These are phyloP conservation scores for Globisporangium emineosum DNA, from an alignment of 352 stramenopile species.

Conservation along the genomic window DNA sequence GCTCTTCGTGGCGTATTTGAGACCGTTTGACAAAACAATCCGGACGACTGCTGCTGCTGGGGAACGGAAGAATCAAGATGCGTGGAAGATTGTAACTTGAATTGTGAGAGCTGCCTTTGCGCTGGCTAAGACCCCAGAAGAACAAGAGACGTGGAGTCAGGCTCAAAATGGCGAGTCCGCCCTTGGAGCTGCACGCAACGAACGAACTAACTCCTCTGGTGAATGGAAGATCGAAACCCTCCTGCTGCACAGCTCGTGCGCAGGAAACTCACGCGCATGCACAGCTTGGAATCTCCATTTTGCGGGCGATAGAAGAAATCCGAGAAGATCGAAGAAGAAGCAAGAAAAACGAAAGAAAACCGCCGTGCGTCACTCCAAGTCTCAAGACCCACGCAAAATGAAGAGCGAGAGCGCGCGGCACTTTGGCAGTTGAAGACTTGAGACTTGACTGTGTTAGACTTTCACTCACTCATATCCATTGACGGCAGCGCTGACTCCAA, in stretches of 20 bases:
- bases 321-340: neutral
- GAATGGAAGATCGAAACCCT: constrained; percentile 11
- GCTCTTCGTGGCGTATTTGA: constrained; percentile 8
- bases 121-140: constrained; percentile 8
- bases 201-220: neutral
- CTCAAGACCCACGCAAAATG: too few relatives aligned
- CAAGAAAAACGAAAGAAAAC: neutral
- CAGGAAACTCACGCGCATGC: neutral
- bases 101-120: constrained; percentile 3
- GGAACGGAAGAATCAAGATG: constrained; percentile 13
- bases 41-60: constrained; percentile 3
- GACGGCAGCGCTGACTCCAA: neutral
- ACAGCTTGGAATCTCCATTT: neutral
- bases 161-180: neutral
- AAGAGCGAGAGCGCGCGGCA: neutral
- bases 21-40: constrained; percentile 10
- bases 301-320: neutral
- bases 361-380: neutral
- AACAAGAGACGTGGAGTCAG: neutral
- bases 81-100: constrained; percentile 13
- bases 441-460: too few relatives aligned
- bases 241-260: neutral
- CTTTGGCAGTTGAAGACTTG: neutral
- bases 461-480: neutral
- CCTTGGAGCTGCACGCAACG: neutral